Conservation (phyloP, 345 rosid genomes). For the Crucihimalaya himalaica region DNA sequence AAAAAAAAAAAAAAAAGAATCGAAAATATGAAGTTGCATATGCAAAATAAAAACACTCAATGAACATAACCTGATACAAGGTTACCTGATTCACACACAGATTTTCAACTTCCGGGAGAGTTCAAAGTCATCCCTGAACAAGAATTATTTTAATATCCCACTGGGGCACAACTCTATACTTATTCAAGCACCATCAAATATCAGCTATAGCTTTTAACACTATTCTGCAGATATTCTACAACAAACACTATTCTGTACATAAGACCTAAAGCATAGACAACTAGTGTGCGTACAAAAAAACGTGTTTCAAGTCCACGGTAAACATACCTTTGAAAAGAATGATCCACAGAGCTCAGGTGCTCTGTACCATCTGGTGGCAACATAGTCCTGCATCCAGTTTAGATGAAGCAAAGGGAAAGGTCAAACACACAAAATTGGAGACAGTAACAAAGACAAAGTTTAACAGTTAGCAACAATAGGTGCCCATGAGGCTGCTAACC, state of each 20-base stretch:
- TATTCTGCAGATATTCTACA: conserved; percentile 15
- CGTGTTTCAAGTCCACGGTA: not conserved
- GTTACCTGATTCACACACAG: conserved; percentile 95
- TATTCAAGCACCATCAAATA: conserved; percentile 9
- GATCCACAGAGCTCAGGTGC: conserved; percentile 98
- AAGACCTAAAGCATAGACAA: not conserved
- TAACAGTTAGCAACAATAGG: not conserved
- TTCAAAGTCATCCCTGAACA: conserved; percentile 99
- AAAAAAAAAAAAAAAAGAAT: too few species aligned
- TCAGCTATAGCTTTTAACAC: conserved; percentile 2
- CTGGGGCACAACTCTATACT: conserved; percentile 28
- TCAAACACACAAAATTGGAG: not conserved
- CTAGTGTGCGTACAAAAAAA: not conserved
- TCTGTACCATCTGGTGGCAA: conserved; percentile 98
- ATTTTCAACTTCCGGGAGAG: conserved; percentile 98
- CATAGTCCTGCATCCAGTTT: conserved; percentile 65
- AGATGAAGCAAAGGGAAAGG: not conserved
- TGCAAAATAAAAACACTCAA: conserved; percentile 39
- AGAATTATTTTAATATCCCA: conserved; percentile 71
- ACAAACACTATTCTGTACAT: not conserved
- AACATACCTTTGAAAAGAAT: conserved; percentile 82
- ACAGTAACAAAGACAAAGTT: not conserved
- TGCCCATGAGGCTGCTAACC: conserved; percentile 44
- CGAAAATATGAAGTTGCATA: conserved; percentile 46
- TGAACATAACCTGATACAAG: conserved; percentile 52